A percentile compares a stretch with the other conserved stretches of the same genome.
phyloP scores from a whole-genome alignment of 1,284 basidiomycete genomes.

The Apiotrichum siamense region DNA sequence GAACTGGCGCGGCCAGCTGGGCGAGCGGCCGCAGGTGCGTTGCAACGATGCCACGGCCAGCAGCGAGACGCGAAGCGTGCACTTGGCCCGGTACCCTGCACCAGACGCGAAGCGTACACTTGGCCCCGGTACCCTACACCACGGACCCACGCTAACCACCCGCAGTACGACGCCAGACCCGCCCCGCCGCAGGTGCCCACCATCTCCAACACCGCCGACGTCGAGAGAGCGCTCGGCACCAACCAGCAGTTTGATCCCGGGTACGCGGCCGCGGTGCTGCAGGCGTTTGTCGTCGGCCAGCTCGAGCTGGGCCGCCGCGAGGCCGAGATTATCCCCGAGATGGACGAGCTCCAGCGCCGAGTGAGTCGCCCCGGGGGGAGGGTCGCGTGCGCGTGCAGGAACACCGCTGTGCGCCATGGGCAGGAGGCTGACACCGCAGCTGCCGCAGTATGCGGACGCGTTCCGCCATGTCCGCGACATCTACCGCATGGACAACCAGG shows the following conservation, averaged over 20 bases:
- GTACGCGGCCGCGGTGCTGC: conserved; percentile 8
- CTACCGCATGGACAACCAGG: conserved; percentile 2
- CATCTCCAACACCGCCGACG: conserved; percentile 3
- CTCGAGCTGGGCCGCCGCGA: conserved; percentile 1
- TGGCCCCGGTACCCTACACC: neutral
- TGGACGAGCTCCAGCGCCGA: conserved; percentile 4
- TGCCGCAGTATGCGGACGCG: neutral
- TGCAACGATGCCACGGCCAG: neutral
- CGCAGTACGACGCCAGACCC: conserved; percentile 9
- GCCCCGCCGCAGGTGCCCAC: conserved; percentile 6
- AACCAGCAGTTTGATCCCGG: conserved; percentile 10
- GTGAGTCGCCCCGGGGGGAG: neutral
- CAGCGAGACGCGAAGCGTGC: too few relatives aligned
- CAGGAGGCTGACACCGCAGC: neutral
- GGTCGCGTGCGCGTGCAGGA: neutral
- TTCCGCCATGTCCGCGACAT: conserved; percentile 4
- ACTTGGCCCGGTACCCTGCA: too few relatives aligned
- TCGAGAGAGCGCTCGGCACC: conserved; percentile 7
- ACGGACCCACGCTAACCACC: neutral
- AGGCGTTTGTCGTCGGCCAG: conserved; percentile 6
- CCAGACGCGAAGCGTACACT: too few relatives aligned
- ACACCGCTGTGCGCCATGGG: too few relatives aligned
- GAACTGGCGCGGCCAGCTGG: neutral
- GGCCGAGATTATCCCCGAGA: neutral
- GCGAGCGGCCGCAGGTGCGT: neutral